A percentile compares a stretch with the other conserved stretches of the same genome.
phyloP scores from a whole-genome alignment of 2,329 filamentous ascomycete genomes.

The Colletotrichum paranaense region DNA sequence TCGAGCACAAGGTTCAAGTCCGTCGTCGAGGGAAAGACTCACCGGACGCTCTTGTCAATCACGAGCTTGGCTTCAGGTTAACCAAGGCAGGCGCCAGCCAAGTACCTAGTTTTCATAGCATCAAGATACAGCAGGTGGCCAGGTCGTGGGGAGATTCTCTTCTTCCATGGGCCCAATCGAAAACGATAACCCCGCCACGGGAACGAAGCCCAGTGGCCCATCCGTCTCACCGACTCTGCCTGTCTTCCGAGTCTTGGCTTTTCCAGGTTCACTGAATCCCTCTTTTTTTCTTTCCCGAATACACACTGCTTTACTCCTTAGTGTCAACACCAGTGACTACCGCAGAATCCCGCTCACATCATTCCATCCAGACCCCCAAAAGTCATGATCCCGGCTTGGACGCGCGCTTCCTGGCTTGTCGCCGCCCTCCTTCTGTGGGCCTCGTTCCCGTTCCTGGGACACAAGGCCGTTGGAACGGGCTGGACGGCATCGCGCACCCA shows the following conservation, averaged over 20 bases:
- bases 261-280: neutral
- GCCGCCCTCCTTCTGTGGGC: slow-evolving; percentile 27
- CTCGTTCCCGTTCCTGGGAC: slow-evolving; percentile 20
- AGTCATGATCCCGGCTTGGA: slow-evolving; percentile 17
- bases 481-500: slow-evolving; percentile 13
- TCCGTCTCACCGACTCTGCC: slow-evolving; percentile 2
- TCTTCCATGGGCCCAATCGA: slow-evolving; percentile 19
- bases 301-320: neutral
- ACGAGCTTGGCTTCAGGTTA: neutral
- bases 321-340: neutral
- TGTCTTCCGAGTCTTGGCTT: slow-evolving; percentile 7
- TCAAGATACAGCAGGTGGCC: neutral
- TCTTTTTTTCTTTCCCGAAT: neutral
- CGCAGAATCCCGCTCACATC: neutral
- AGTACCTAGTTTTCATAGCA: neutral
- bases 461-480: slow-evolving; percentile 24
- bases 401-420: slow-evolving; percentile 4
- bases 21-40: neutral
- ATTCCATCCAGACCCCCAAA: neutral
- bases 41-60: neutral
- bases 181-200: neutral
- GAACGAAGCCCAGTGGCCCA: slow-evolving; percentile 17
- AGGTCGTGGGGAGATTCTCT: slow-evolving; percentile 24
- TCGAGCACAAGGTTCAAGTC: neutral
- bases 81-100: neutral